These are phyloP conservation scores for Amesomyces nigricolor DNA, from an alignment of 2,329 filamentous ascomycete genomes.

Conservation along the genomic window DNA sequence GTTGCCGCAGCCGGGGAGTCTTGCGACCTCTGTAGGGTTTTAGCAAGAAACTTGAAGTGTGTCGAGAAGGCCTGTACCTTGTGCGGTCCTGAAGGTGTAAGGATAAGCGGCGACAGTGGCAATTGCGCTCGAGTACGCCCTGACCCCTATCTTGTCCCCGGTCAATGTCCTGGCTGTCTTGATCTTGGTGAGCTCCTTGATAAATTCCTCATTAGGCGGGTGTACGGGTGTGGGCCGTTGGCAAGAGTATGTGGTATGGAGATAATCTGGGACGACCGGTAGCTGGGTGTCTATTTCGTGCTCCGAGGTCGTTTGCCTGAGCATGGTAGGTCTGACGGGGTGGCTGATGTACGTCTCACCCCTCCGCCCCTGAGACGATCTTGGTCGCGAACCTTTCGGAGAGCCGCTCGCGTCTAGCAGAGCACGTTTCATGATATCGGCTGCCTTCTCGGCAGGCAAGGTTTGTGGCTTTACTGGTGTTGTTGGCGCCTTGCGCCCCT, in stretches of 20 bases:
- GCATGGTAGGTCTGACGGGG: conserved; percentile 36
- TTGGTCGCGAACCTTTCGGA: conserved; percentile 4
- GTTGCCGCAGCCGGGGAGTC: conserved; percentile 71
- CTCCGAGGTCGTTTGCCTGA: conserved; percentile 71
- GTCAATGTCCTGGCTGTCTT: conserved; percentile 63
- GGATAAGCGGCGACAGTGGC: conserved; percentile 81
- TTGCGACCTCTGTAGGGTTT: conserved; percentile 38
- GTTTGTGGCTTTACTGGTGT: conserved; percentile 9
- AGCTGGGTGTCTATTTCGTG: conserved; percentile 55
- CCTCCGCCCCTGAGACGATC: conserved; percentile 19
- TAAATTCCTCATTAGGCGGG: conserved; percentile 69
- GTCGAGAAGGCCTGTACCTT: conserved; percentile 32
- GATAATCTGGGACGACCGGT: conserved; percentile 62
- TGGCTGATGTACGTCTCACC: conserved; percentile 18
- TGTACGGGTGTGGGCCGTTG: conserved; percentile 66
- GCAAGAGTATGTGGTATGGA: conserved; percentile 68
- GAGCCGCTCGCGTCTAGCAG: conserved; percentile 22
- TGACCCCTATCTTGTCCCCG: conserved; percentile 70
- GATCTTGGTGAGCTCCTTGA: conserved; percentile 68
- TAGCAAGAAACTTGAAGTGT: conserved; percentile 7
- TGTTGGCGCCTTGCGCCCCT: conserved; percentile 36
- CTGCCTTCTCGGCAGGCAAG: conserved; percentile 17
- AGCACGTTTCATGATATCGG: conserved; percentile 32
- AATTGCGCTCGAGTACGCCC: conserved; percentile 84
- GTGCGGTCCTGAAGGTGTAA: conserved; percentile 36